Evolutionary conservation across 176 grass and related monocot species (phyloP).

Genomic region (Guadua angustifolia): DNA sequence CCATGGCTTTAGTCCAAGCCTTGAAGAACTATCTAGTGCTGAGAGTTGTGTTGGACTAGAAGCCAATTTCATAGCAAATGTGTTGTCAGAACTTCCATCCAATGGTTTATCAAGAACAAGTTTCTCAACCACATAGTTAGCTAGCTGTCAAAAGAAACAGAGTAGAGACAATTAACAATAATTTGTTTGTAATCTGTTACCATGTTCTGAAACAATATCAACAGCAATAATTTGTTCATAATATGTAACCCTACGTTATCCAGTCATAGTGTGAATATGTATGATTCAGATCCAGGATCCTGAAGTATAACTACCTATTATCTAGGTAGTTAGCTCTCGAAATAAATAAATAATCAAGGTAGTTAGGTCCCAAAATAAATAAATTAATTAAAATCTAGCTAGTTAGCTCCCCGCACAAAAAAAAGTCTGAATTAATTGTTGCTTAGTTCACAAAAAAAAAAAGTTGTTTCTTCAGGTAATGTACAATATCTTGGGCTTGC

Average conservation of each 20-base stretch:
- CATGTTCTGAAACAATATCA: neutral
- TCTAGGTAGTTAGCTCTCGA: neutral
- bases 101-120: slow-evolving; percentile 74
- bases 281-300: slow-evolving; percentile 13
- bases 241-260: slow-evolving; percentile 15
- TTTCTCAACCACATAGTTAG: slow-evolving; percentile 95
- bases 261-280: slow-evolving; percentile 13
- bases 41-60: slow-evolving; percentile 60
- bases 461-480: too few relatives aligned
- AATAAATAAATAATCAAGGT: neutral
- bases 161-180: neutral
- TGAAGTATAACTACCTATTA: slow-evolving; percentile 20
- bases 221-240: slow-evolving; percentile 3
- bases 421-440: neutral
- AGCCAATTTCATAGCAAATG: slow-evolving; percentile 64
- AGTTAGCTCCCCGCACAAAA: neutral
- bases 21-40: slow-evolving; percentile 65
- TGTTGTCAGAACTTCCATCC: slow-evolving; percentile 68
- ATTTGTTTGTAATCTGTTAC: slow-evolving; percentile 7
- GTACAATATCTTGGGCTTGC: too few relatives aligned
- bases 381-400: neutral
- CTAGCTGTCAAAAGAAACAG: slow-evolving; percentile 60
- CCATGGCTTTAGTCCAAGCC: slow-evolving; percentile 70
- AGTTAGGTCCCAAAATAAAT: neutral
- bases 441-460: too few relatives aligned